Evolutionary conservation across 352 stramenopile species (phyloP).

Genomic region (Pythium phragmiticola): DNA sequence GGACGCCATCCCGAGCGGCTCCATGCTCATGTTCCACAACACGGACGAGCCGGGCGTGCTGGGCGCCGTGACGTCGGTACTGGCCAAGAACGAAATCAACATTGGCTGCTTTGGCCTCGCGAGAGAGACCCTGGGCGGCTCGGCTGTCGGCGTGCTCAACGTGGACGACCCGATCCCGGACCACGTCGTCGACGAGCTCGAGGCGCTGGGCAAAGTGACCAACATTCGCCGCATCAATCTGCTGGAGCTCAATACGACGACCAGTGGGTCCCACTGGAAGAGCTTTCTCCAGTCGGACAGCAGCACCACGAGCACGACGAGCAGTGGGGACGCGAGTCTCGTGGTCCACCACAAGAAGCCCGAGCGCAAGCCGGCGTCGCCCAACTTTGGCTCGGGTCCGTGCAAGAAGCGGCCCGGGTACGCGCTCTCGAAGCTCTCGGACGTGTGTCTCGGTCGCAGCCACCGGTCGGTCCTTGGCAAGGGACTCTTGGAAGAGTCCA

Average conservation of each 20-base stretch:
- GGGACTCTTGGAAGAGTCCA: constrained; percentile 93
- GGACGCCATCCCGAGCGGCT: constrained; percentile 81
- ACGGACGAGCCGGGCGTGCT: constrained; percentile 93
- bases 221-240: constrained; percentile 88
- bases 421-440: constrained; percentile 85
- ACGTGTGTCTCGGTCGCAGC: constrained; percentile 90
- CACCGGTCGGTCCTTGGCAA: constrained; percentile 98
- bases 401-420: constrained; percentile 99
- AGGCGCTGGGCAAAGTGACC: constrained; percentile 63
- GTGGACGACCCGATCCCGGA: constrained; percentile 89
- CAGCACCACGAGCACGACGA: constrained; percentile 14
- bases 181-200: constrained; percentile 81
- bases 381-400: constrained; percentile 97
- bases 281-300: constrained; percentile 57
- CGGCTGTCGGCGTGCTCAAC: constrained; percentile 87
- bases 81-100: constrained; percentile 92
- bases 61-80: constrained; percentile 91
- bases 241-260: constrained; percentile 62
- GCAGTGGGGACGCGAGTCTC: constrained; percentile 16
- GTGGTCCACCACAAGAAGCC: constrained; percentile 70
- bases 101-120: constrained; percentile 93
- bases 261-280: constrained; percentile 49
- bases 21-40: constrained; percentile 95
- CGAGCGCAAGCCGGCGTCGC: constrained; percentile 70
- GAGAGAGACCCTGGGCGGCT: constrained; percentile 54